phyloP scores from a whole-genome alignment of 148 eudicot species.

The Vaccinium vitisidaea region DNA sequence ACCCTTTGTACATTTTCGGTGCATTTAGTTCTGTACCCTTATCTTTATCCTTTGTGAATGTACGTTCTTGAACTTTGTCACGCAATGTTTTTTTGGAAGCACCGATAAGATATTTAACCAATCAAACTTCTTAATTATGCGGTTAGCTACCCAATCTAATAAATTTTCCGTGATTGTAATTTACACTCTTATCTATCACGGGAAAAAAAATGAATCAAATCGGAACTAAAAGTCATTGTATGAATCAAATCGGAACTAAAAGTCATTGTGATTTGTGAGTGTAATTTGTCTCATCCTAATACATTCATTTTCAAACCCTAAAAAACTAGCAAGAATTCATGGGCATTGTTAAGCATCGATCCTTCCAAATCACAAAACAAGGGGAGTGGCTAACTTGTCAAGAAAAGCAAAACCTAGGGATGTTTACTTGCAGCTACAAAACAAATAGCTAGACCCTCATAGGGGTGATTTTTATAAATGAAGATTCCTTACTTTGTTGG shows the following conservation, averaged over 20 bases:
- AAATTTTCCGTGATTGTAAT: no score
- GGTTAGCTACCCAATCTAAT: not conserved
- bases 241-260: not conserved
- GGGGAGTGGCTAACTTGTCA: not conserved
- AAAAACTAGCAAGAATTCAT: not conserved
- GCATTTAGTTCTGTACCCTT: no score
- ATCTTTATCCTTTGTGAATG: no score
- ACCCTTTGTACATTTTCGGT: no score
- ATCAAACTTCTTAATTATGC: no score
- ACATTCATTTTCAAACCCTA: not conserved
- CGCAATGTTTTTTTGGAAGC: no score
- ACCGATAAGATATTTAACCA: no score
- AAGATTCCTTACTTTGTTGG: slow-evolving; percentile 6
- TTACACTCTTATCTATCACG: no score
- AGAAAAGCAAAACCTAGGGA: slow-evolving; percentile 1
- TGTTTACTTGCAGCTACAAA: not conserved
- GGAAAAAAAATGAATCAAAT: not conserved
- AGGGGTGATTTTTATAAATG: not conserved
- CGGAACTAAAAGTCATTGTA: not conserved
- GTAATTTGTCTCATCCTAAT: not conserved
- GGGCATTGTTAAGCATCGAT: not conserved
- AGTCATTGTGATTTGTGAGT: not conserved
- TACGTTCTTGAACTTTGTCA: no score
- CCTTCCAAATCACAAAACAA: not conserved
- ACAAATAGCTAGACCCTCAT: not conserved